These are phyloP conservation scores for Alternaria alternata DNA, from an alignment of 2,329 filamentous ascomycete genomes.

Conservation along the genomic window DNA sequence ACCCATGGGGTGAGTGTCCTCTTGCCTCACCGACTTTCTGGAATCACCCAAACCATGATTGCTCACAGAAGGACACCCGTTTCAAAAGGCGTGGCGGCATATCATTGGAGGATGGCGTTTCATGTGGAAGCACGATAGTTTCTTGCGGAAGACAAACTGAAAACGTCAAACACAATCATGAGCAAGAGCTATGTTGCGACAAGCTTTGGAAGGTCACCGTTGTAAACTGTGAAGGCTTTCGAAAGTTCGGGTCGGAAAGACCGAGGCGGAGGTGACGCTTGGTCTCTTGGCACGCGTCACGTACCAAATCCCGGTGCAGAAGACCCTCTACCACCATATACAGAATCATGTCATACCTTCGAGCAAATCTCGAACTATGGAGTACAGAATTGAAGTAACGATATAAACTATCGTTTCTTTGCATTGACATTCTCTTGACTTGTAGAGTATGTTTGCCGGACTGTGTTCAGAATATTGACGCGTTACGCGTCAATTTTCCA, in stretches of 20 bases:
- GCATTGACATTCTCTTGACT: fast-evolving
- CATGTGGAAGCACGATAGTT: neutral
- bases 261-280: neutral
- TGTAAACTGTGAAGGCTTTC: neutral
- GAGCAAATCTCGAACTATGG: neutral
- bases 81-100: neutral
- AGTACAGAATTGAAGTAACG: neutral
- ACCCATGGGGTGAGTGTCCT: neutral
- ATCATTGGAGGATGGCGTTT: neutral
- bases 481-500: neutral
- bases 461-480: neutral
- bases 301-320: neutral
- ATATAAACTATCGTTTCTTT: neutral
- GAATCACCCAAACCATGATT: neutral
- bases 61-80: neutral
- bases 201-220: neutral
- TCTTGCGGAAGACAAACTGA: neutral
- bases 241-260: neutral
- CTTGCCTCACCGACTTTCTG: neutral
- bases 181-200: neutral
- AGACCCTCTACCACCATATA: neutral
- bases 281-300: constrained; percentile 1
- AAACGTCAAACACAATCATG: neutral
- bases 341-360: neutral
- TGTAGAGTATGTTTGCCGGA: neutral